Evolutionary conservation across 345 rosid genomes (phyloP).

Genomic region (Syzygium aqueum): DNA sequence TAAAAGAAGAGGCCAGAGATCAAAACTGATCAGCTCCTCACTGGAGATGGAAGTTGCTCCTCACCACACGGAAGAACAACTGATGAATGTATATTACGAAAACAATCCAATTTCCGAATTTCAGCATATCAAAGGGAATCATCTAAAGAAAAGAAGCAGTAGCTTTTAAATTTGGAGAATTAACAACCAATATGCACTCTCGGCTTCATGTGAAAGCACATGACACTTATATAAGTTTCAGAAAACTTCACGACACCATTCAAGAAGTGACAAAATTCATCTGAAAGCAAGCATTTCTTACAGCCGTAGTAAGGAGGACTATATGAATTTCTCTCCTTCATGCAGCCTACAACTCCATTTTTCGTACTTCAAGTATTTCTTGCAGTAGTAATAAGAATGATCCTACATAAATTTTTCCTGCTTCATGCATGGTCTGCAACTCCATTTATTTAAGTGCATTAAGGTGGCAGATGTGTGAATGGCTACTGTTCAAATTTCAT

Average conservation of each 20-base stretch:
- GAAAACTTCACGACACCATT: background rate
- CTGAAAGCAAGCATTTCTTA: background rate
- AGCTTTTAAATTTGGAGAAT: background rate
- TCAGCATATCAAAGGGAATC: background rate
- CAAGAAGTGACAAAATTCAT: background rate
- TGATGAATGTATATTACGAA: background rate
- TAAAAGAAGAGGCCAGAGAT: background rate
- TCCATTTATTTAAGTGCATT: background rate
- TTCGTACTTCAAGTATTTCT: background rate
- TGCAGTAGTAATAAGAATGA: background rate
- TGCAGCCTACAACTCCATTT: background rate
- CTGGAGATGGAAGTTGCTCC: background rate
- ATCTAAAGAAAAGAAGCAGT: background rate
- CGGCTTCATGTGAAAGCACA: background rate
- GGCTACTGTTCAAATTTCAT: background rate
- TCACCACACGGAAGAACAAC: background rate
- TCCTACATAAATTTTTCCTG: background rate
- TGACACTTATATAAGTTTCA: background rate
- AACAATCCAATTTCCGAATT: background rate
- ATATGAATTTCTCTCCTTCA: background rate
- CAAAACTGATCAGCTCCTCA: background rate
- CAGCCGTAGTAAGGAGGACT: background rate
- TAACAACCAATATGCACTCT: background rate
- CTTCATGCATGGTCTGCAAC: background rate
- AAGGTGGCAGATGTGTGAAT: background rate